Percentiles rank a stretch among this genome's conserved stretches.
Evolutionary conservation across 306 rosid genomes (phyloP).

Genomic region (Acacia confusa): DNA sequence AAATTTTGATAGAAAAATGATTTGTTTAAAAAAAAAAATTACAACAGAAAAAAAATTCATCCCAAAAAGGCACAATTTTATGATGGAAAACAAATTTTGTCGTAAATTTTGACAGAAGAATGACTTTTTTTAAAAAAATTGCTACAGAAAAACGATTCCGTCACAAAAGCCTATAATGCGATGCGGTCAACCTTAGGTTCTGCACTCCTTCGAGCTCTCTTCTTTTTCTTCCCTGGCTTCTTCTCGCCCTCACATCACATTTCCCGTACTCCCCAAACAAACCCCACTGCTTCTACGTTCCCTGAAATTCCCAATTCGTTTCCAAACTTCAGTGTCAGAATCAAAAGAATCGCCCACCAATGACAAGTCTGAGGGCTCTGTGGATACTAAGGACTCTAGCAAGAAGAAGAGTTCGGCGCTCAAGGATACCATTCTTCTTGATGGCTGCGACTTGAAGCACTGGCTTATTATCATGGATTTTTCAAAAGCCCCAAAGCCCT

Average conservation of each 20-base stretch:
- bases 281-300: conserved; percentile 31
- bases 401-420: conserved; percentile 24
- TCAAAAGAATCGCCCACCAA: conserved; percentile 77
- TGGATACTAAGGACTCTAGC: conserved; percentile 8
- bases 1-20: too few relatives aligned
- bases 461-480: too few relatives aligned
- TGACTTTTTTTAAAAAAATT: too few relatives aligned
- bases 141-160: too few relatives aligned
- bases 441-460: conserved; percentile 97
- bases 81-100: too few relatives aligned
- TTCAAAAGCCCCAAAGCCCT: too few relatives aligned
- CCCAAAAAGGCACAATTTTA: too few relatives aligned
- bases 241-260: conserved; percentile 43
- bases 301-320: conserved; percentile 38
- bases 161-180: too few relatives aligned
- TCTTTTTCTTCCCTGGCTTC: conserved; percentile 36
- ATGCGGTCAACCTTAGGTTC: too few relatives aligned
- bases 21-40: too few relatives aligned
- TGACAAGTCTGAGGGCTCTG: conserved; percentile 37
- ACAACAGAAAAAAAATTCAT: too few relatives aligned
- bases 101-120: too few relatives aligned
- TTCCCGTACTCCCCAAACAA: conserved; percentile 40
- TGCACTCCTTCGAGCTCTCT: conserved; percentile 39
- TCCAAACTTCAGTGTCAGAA: conserved; percentile 64
- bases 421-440: conserved; percentile 83